phyloP scores from a whole-genome alignment of 192 early-diverging fungal species.

The Rhizoclosmatium globosum region DNA sequence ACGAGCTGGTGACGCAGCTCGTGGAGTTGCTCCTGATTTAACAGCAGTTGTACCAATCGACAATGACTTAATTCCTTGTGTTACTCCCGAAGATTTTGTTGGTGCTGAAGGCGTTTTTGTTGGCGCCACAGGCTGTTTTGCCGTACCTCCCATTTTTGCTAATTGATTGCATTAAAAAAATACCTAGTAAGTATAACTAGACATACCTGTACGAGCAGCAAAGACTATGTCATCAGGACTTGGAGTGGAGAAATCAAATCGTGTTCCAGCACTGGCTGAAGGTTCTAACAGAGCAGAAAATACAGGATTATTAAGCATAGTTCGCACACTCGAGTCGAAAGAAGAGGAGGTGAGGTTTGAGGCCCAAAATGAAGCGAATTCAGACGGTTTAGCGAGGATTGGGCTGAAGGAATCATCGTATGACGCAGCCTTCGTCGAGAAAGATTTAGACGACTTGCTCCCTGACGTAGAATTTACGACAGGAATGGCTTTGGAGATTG shows the following conservation, averaged over 20 bases:
- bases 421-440: not conserved
- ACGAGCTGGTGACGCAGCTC: not conserved
- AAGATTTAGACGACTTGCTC: not conserved
- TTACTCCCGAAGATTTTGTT: constrained; percentile 4
- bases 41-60: not conserved
- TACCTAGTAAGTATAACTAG: constrained; percentile 44
- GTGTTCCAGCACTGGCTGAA: not conserved
- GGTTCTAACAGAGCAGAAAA: constrained; percentile 38
- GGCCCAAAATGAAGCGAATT: constrained; percentile 10
- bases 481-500: not conserved
- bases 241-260: constrained; percentile 78
- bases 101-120: not conserved
- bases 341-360: not conserved
- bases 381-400: constrained; percentile 11
- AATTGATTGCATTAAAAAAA: constrained; percentile 52
- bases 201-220: constrained; percentile 58
- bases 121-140: not conserved
- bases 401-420: not conserved
- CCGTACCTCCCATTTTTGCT: constrained; percentile 24
- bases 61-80: constrained; percentile 24
- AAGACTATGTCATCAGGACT: constrained; percentile 86
- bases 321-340: not conserved
- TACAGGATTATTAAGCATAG: not conserved
- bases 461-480: too few species aligned
- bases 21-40: constrained; percentile 3